Evolutionary conservation across 2,329 filamentous ascomycete genomes (phyloP).

Genomic region (Pestalotiopsis fici): DNA sequence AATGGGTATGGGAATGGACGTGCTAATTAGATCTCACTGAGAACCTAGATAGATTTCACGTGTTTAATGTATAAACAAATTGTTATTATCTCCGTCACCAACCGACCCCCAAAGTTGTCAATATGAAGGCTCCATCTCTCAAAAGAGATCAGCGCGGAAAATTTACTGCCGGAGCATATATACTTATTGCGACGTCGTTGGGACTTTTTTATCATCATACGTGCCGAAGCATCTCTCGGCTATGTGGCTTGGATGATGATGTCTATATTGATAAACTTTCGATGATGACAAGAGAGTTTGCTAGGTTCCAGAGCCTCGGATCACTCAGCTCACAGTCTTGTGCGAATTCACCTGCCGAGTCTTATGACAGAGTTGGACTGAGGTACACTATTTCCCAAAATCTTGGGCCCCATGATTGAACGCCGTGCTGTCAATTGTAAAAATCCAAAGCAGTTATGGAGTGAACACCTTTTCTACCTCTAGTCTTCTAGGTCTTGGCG

Average conservation of each 20-base stretch:
- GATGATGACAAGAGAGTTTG: neutral
- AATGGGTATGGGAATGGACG: neutral
- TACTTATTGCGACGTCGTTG: too few relatives aligned
- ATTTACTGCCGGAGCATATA: too few relatives aligned
- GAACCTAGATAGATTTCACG: too few relatives aligned
- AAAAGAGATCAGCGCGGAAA: too few relatives aligned
- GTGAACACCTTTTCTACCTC: neutral
- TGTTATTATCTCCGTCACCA: too few relatives aligned
- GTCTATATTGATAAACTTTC: neutral
- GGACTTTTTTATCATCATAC: too few relatives aligned
- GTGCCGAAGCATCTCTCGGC: too few relatives aligned
- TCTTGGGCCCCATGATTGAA: neutral
- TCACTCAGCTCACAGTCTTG: neutral
- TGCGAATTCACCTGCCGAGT: neutral
- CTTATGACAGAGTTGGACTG: neutral
- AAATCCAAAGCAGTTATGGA: neutral
- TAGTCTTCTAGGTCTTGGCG: neutral
- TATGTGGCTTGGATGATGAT: neutral
- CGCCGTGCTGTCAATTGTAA: neutral
- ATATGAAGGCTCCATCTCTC: too few relatives aligned
- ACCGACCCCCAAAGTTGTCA: too few relatives aligned
- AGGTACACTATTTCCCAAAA: neutral
- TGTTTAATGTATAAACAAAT: too few relatives aligned
- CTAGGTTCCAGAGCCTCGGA: neutral
- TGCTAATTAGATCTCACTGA: neutral